A percentile compares a stretch with the other conserved stretches of the same genome.
Conservation (phyloP, 2,329 filamentous ascomycete species). For the Trichocomaceae sp. region DNA sequence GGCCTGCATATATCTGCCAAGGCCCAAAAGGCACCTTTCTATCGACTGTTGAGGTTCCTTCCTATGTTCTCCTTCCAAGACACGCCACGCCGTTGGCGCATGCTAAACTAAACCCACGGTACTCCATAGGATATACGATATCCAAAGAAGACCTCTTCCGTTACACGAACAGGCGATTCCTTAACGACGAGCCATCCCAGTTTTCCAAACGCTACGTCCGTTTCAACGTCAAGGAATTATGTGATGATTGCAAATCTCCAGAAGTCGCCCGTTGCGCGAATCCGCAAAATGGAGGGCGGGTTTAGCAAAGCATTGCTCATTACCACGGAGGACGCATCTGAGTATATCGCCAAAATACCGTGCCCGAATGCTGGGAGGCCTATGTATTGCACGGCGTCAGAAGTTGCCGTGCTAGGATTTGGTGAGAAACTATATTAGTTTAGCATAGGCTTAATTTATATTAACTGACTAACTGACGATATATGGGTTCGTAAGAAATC, state of each 20-base stretch:
- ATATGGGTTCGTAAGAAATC: slow-evolving; percentile 4
- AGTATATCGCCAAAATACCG: slow-evolving; percentile 23
- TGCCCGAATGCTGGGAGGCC: slow-evolving; percentile 21
- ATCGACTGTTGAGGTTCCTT: not conserved
- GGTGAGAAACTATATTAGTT: slow-evolving; percentile 2
- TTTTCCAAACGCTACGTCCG: slow-evolving; percentile 5
- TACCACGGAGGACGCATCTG: slow-evolving; percentile 18
- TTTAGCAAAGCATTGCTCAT: slow-evolving; percentile 23
- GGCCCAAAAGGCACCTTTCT: not conserved
- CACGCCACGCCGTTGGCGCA: not conserved
- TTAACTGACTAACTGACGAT: too few relatives aligned
- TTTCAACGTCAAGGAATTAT: slow-evolving; percentile 7
- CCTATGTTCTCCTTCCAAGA: not conserved
- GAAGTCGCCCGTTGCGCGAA: slow-evolving; percentile 3
- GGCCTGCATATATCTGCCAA: not conserved
- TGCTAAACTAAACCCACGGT: not conserved
- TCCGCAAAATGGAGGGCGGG: slow-evolving; percentile 15
- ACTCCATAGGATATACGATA: not conserved
- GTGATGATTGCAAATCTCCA: slow-evolving; percentile 1
- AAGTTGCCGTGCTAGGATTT: slow-evolving; percentile 19
- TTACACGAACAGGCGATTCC: slow-evolving; percentile 25
- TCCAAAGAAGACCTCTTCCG: slow-evolving; percentile 20
- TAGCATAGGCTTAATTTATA: not conserved
- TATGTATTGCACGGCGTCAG: slow-evolving; percentile 26
- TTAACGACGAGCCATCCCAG: slow-evolving; percentile 19